Evolutionary conservation across 2,329 filamentous ascomycete genomes (phyloP).

Genomic region (Ambrosiella cleistominuta): DNA sequence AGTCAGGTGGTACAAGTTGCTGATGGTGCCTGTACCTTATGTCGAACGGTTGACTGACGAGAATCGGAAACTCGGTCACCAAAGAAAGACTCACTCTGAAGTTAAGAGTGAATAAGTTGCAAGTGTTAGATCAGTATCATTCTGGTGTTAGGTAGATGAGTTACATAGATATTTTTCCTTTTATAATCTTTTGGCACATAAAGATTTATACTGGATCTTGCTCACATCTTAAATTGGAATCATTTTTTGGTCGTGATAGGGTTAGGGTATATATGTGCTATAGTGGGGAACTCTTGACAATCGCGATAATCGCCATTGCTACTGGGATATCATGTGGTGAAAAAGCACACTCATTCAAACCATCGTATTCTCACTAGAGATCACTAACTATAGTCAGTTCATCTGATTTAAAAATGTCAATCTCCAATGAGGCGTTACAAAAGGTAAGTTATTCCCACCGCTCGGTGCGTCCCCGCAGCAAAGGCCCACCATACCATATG

Average conservation of each 20-base stretch:
- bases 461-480: too few relatives aligned
- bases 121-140: not conserved
- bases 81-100: not conserved
- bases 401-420: slow-evolving; percentile 48
- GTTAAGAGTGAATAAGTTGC: slow-evolving; percentile 6
- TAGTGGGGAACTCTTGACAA: not conserved
- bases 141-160: not conserved
- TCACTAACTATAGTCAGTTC: not conserved
- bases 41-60: slow-evolving; percentile 1
- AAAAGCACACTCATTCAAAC: too few relatives aligned
- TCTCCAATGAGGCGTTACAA: slow-evolving; percentile 82
- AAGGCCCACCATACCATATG: too few relatives aligned
- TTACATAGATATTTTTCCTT: too few relatives aligned
- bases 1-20: slow-evolving; percentile 48
- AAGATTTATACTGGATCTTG: not conserved
- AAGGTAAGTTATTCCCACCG: slow-evolving; percentile 43
- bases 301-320: not conserved
- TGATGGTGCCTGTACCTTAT: slow-evolving; percentile 19
- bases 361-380: not conserved
- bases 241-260: not conserved
- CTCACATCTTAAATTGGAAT: too few relatives aligned
- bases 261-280: not conserved
- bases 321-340: too few relatives aligned
- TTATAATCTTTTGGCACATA: not conserved
- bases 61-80: not conserved